phyloP scores from a whole-genome alignment of 2,329 filamentous ascomycete species.

The Tolypocladium pustulatum region DNA sequence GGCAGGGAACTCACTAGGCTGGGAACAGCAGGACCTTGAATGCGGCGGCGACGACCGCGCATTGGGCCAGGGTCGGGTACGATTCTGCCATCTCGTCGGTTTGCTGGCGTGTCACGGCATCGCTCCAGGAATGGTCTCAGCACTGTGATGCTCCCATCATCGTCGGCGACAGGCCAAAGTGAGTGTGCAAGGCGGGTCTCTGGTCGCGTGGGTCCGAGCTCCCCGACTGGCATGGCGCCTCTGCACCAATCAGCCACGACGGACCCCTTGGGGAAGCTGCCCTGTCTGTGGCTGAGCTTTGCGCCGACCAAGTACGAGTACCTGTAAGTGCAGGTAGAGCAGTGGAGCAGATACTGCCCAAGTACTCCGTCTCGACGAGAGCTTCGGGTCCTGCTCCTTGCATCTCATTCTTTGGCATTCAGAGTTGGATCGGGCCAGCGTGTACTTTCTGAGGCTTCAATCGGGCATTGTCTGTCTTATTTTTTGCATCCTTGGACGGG shows the following conservation, averaged over 20 bases:
- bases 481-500: not conserved
- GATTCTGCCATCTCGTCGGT: constrained; percentile 55
- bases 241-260: not conserved
- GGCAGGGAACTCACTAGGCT: constrained; percentile 64
- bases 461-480: not conserved
- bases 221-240: not conserved
- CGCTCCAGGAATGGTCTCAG: not conserved
- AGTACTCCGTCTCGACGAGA: not conserved
- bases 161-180: not conserved
- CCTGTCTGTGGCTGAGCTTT: not conserved
- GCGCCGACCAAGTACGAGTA: not conserved
- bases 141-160: not conserved
- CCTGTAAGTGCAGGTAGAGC: not conserved
- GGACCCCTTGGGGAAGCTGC: not conserved
- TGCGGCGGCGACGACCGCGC: constrained; percentile 73
- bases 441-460: not conserved
- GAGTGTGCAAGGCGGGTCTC: not conserved
- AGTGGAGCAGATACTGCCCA: too few relatives aligned
- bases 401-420: not conserved
- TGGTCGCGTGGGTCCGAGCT: not conserved
- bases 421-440: not conserved
- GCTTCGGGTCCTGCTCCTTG: not conserved
- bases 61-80: constrained; percentile 82
- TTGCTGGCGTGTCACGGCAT: not conserved
- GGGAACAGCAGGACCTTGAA: constrained; percentile 90